Evolutionary conservation across 805 yeast species (phyloP).

Genomic region (Candida maesae): DNA sequence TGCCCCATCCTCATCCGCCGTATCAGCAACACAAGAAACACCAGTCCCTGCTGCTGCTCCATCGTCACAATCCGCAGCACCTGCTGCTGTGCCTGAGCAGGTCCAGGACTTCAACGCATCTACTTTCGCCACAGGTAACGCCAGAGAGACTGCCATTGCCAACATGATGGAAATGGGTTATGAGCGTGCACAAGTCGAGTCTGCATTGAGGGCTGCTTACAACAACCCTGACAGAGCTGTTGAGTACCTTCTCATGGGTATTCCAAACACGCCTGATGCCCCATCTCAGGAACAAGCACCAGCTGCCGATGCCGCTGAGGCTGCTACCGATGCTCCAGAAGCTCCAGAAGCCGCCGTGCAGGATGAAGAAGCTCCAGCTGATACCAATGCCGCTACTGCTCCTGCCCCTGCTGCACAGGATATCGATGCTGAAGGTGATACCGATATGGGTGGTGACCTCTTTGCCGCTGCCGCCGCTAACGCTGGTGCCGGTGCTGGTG

Average conservation of each 20-base stretch:
- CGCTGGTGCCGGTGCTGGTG: slow-evolving; percentile 20
- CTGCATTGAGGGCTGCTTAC: slow-evolving; percentile 91
- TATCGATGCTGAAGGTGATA: slow-evolving; percentile 25
- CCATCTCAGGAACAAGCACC: slow-evolving; percentile 29
- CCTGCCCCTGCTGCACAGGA: slow-evolving; percentile 5
- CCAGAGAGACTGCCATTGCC: slow-evolving; percentile 71
- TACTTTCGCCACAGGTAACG: slow-evolving; percentile 72
- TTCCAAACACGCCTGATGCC: slow-evolving; percentile 54
- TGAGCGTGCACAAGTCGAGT: slow-evolving; percentile 79
- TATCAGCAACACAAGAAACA: slow-evolving; percentile 20
- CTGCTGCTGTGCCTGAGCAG: slow-evolving; percentile 21
- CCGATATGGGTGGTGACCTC: slow-evolving; percentile 32
- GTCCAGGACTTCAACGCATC: slow-evolving; percentile 33
- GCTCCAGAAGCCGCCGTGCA: slow-evolving; percentile 17
- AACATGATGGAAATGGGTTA: slow-evolving; percentile 97
- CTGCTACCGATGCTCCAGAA: slow-evolving; percentile 25
- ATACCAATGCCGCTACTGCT: not conserved
- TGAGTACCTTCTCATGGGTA: slow-evolving; percentile 86
- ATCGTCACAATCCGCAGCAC: slow-evolving; percentile 4
- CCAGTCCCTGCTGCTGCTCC: slow-evolving; percentile 23
- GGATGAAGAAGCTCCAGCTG: slow-evolving; percentile 3
- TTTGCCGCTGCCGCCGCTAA: slow-evolving; percentile 30
- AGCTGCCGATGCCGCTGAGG: slow-evolving; percentile 20
- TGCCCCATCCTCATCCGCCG: slow-evolving; percentile 21
- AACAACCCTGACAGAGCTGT: slow-evolving; percentile 98